Evolutionary conservation across 129 eudicot species (phyloP).

Genomic region (Helianthus tuberosus): DNA sequence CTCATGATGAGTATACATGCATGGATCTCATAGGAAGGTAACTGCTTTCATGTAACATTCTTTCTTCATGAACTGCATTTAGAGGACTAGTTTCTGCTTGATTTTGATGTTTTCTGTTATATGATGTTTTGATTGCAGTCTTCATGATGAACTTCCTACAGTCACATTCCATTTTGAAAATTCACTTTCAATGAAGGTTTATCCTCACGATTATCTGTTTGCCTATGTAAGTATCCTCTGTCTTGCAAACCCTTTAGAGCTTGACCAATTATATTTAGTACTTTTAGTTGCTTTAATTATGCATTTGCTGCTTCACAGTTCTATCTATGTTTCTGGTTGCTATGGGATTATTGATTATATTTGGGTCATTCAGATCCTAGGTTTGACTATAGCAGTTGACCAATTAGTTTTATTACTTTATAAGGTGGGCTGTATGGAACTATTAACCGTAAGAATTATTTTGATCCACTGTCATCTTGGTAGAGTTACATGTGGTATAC

Average conservation of each 20-base stretch:
- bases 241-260: no score
- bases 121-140: slow-evolving; percentile 49
- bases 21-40: slow-evolving; percentile 71
- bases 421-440: no score
- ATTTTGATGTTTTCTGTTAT: background rate
- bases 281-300: background rate
- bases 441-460: no score
- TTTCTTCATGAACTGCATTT: background rate
- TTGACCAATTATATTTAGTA: background rate
- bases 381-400: no score
- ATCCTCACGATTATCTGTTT: slow-evolving; percentile 75
- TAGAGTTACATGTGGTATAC: no score
- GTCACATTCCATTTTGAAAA: slow-evolving; percentile 63
- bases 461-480: no score
- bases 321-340: slow-evolving; percentile 4
- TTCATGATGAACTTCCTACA: slow-evolving; percentile 65
- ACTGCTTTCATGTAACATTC: slow-evolving; percentile 12
- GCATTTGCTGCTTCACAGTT: background rate
- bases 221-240: slow-evolving; percentile 56
- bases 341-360: no score
- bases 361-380: no score
- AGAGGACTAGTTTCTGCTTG: background rate
- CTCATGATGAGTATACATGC: slow-evolving; percentile 71
- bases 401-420: no score
- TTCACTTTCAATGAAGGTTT: slow-evolving; percentile 19